phyloP scores from a whole-genome alignment of 2,329 filamentous ascomycete genomes.

The Aspergillus calidoustus region DNA sequence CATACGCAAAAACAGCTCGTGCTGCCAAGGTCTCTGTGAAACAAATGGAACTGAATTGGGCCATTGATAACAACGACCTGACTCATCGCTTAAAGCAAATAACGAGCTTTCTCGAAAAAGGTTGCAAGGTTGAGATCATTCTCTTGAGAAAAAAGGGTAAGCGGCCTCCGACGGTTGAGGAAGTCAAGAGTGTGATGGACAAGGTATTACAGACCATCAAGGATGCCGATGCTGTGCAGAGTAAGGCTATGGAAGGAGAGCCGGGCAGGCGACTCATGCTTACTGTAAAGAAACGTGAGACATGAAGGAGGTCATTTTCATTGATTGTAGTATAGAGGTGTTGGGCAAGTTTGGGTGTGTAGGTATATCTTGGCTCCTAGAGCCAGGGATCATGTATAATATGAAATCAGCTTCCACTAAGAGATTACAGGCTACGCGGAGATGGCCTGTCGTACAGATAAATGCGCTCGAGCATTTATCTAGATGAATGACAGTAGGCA shows the following conservation, averaged over 20 bases:
- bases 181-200: constrained; percentile 64
- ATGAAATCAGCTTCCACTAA: neutral
- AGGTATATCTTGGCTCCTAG: too few relatives aligned
- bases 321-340: neutral
- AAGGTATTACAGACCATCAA: constrained; percentile 53
- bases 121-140: constrained; percentile 74
- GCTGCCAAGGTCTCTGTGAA: constrained; percentile 58
- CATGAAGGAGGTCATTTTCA: constrained; percentile 4
- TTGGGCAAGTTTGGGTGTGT: too few relatives aligned
- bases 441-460: neutral
- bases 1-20: constrained; percentile 44
- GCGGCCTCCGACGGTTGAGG: constrained; percentile 62
- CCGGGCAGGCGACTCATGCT: constrained; percentile 44
- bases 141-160: constrained; percentile 70
- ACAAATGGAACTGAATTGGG: constrained; percentile 89
- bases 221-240: constrained; percentile 48
- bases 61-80: constrained; percentile 76
- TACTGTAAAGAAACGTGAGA: constrained; percentile 40
- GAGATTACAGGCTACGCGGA: neutral
- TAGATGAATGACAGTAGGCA: neutral
- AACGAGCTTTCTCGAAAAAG: constrained; percentile 71
- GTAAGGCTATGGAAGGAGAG: constrained; percentile 48
- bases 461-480: neutral
- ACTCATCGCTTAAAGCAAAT: constrained; percentile 71
- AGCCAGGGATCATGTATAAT: neutral